Base-by-base conservation (phyloP, 768 basidiomycete species). In the Tubosaeta sp. region DNA sequence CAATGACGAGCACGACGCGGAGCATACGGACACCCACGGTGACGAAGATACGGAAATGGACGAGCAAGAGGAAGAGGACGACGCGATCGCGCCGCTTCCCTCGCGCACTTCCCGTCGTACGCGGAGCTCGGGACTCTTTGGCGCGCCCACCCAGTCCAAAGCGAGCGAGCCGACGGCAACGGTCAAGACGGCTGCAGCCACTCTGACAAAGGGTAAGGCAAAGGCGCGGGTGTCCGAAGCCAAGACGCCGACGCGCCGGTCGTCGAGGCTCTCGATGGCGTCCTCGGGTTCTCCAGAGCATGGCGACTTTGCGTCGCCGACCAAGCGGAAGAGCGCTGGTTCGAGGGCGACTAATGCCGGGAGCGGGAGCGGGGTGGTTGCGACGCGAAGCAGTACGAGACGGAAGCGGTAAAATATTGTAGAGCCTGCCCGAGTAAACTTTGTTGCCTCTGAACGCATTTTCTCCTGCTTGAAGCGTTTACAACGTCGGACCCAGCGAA, bases 261-360 rank as follows among this genome's bases (percentile, higher is more conserved):
- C 72, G n/a, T 71, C 73, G 27, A 64, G 73, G 39, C 62, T 74
- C 25, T 73, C 72, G 9, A 61, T 59, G 8, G 63, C 66, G 6
- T 64, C 66, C 24, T 66, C 69, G n/a, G 44, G 57, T 22, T 72
- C 71, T 2, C 68, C 71, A 1, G 72, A 73, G 3, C 32, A 43
- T 12, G n/a, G 38, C 3, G 64, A 67, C 32, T 16, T 11, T 29
- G 63, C 54, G 16, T 65, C 65, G 6, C 62, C 66, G 11, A 64
- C 57, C 25, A 60, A 59, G 8, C 59, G 60, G 48, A 71, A 64
- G 40, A 61, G 60, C 30, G 50, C 46, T 2, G 60, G 49, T 16
- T 30, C 60, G 13, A 57, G 47, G 39, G 32, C 51, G 2, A 48
- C 63, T 4, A 25, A 16, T 3, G 40, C 46, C 9, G 60, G 36